Conservation (phyloP, 257 asterid genomes). For the Solanum tarijense region DNA sequence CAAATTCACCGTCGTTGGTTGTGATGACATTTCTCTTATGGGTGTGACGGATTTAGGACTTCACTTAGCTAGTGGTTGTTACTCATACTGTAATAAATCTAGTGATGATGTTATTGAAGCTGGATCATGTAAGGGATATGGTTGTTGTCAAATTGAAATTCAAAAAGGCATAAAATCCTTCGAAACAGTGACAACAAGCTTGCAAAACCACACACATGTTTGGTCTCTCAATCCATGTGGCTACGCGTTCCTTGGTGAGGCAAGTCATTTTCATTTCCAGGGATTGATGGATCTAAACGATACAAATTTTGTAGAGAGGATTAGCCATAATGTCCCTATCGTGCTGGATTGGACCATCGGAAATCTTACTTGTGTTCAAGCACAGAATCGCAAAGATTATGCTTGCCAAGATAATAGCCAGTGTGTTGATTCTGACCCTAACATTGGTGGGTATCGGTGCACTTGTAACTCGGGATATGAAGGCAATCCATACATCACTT, state of each 20-base stretch:
- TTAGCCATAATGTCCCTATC: conserved; percentile 24
- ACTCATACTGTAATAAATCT: fast-evolving
- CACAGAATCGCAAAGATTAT: conserved; percentile 1
- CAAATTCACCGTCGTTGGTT: conserved; percentile 40
- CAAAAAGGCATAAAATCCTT: conserved; percentile 30
- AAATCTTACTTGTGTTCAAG: conserved; percentile 29
- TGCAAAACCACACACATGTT: conserved; percentile 5
- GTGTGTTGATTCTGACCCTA: conserved; percentile 32
- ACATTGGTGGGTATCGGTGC: conserved; percentile 47
- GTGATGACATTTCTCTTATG: conserved; percentile 21
- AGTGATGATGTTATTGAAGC: background rate
- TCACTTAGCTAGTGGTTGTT: conserved; percentile 12
- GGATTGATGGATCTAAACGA: conserved; percentile 42
- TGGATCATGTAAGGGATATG: conserved; percentile 48
- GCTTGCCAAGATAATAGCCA: conserved; percentile 34
- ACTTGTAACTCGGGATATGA: conserved; percentile 16
- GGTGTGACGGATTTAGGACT: too few relatives aligned
- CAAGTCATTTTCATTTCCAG: conserved; percentile 5
- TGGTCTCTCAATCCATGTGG: conserved; percentile 21
- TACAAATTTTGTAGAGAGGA: conserved; percentile 25
- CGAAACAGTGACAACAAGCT: fast-evolving
- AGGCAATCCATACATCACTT: conserved; percentile 1
- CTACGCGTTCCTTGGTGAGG: conserved; percentile 62
- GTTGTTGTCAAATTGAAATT: conserved; percentile 58
- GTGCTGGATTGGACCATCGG: conserved; percentile 68